A percentile compares a stretch with the other conserved stretches of the same genome.
These are phyloP conservation scores for Cordyceps pruinosa DNA, from an alignment of 2,329 filamentous ascomycete species.

Conservation along the genomic window DNA sequence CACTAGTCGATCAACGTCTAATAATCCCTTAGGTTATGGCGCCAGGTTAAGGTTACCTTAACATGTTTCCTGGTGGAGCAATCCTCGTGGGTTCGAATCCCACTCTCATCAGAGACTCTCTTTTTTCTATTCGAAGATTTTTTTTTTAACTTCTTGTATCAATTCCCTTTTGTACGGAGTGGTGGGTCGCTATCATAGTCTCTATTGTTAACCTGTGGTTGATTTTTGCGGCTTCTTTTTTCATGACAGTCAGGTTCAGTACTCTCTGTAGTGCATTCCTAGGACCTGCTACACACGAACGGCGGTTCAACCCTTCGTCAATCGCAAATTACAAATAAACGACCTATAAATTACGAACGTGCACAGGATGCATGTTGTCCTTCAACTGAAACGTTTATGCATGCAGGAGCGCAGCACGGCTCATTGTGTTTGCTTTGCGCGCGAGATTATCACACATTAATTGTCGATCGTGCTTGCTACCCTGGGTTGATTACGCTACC, in stretches of 20 bases:
- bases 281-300: no score
- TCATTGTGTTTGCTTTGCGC: neutral
- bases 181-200: no score
- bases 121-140: no score
- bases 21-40: neutral
- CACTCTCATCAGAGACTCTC: slow-evolving; percentile 2
- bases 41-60: slow-evolving; percentile 12
- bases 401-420: slow-evolving; percentile 3
- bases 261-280: no score
- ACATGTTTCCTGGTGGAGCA: slow-evolving; percentile 11
- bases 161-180: no score
- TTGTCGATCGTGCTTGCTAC: no score
- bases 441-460: neutral
- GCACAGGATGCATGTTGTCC: neutral
- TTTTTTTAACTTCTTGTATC: no score
- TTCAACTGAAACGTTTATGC: neutral
- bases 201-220: no score
- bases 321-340: no score
- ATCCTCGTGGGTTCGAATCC: slow-evolving; percentile 13
- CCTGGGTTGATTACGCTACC: neutral
- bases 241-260: no score
- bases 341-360: neutral
- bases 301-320: no score
- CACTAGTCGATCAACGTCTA: neutral
- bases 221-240: no score